These are phyloP conservation scores for Kwoniella mangroviensis DNA, from an alignment of 768 basidiomycete species.

Conservation along the genomic window DNA sequence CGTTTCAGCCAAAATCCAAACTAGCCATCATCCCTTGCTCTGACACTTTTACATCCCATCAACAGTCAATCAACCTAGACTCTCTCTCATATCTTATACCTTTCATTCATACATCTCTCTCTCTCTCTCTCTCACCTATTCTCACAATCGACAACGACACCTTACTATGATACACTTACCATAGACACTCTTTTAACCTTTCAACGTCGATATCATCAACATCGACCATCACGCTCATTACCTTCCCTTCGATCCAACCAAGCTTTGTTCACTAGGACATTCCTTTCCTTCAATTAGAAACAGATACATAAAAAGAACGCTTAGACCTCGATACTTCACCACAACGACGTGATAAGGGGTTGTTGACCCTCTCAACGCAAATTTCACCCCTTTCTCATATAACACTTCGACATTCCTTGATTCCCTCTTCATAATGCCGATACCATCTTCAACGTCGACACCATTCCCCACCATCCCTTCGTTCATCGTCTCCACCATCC, in stretches of 20 bases:
- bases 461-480: constrained; percentile 18
- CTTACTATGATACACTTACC: constrained; percentile 5
- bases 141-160: constrained; percentile 2
- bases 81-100: constrained; percentile 1
- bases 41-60: not conserved
- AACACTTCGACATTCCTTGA: not conserved
- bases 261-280: constrained; percentile 3
- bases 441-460: not conserved
- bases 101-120: not conserved
- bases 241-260: not conserved
- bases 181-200: constrained; percentile 15
- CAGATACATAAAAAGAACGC: not conserved
- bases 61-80: not conserved
- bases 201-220: not conserved
- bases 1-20: constrained; percentile 25
- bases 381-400: constrained; percentile 2
- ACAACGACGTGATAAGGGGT: not conserved
- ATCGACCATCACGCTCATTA: not conserved
- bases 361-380: not conserved
- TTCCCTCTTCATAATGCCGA: not conserved
- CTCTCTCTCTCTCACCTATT: not conserved
- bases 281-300: constrained; percentile 1
- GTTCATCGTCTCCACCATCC: constrained; percentile 29
- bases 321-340: not conserved
- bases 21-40: constrained; percentile 20